A percentile compares a stretch with the other conserved stretches of the same genome.
Evolutionary conservation across 192 early-diverging fungal species (phyloP).

Genomic region (Podila verticillata): DNA sequence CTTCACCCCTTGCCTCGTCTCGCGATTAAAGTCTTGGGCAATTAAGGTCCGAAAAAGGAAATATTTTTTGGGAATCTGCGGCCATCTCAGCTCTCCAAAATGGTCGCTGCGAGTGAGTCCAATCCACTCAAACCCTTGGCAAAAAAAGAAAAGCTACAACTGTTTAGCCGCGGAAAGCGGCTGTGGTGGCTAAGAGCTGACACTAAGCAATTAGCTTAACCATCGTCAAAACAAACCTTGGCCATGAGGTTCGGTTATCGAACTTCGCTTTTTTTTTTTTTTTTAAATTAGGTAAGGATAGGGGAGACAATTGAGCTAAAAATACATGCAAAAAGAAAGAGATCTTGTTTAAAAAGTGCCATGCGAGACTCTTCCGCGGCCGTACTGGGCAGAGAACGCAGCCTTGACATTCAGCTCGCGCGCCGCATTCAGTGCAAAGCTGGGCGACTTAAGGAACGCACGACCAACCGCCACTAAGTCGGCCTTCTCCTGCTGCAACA

Average conservation of each 20-base stretch:
- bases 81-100: too few relatives aligned
- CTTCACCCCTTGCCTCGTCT: too few relatives aligned
- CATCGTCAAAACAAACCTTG: not conserved
- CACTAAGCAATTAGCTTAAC: not conserved
- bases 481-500: constrained; percentile 69
- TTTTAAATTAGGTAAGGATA: too few relatives aligned
- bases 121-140: not conserved
- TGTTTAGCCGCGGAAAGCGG: not conserved
- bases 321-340: not conserved
- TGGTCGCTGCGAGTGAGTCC: too few relatives aligned
- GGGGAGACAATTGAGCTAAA: too few relatives aligned
- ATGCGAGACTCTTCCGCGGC: constrained; percentile 2
- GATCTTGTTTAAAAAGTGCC: not conserved
- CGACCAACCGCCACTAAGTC: constrained; percentile 82
- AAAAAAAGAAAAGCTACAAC: not conserved
- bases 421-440: constrained; percentile 72
- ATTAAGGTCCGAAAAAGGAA: too few relatives aligned
- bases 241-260: too few relatives aligned
- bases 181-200: not conserved
- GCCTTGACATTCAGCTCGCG: constrained; percentile 70
- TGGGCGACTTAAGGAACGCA: constrained; percentile 72
- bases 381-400: constrained; percentile 70
- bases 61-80: too few relatives aligned
- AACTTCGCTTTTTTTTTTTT: too few relatives aligned
- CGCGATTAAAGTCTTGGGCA: too few relatives aligned